Percentiles rank a stretch among this genome's conserved stretches.
Conservation (phyloP, 2,329 filamentous ascomycete species). For the Aspergillus terreus region DNA sequence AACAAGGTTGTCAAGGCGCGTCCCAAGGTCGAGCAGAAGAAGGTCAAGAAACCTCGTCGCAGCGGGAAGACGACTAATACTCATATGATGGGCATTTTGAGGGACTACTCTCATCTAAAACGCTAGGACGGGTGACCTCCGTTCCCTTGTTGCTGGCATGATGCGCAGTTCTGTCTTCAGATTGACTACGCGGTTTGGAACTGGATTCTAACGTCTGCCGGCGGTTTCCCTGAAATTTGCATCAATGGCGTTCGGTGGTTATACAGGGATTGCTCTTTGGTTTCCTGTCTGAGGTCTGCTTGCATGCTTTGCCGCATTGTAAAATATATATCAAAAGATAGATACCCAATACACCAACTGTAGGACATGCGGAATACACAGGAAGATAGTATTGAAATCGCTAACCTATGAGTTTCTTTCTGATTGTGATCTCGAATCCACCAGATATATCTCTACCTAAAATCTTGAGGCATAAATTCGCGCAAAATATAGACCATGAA, state of each 20-base stretch:
- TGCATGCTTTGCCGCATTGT: slow-evolving; percentile 9
- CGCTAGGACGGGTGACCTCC: slow-evolving; percentile 12
- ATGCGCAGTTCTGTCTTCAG: background rate
- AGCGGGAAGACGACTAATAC: slow-evolving; percentile 80
- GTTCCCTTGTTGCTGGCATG: background rate
- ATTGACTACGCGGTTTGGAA: background rate
- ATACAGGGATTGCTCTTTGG: background rate
- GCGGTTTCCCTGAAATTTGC: background rate
- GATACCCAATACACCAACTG: slow-evolving; percentile 8
- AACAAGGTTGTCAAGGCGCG: slow-evolving; percentile 62
- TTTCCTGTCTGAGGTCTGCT: background rate
- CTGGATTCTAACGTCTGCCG: background rate
- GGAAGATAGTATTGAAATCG: too few species aligned
- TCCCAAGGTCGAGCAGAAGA: slow-evolving; percentile 60
- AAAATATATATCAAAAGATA: slow-evolving; percentile 9
- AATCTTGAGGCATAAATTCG: background rate
- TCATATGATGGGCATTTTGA: slow-evolving; percentile 78
- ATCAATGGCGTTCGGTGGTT: slow-evolving; percentile 6
- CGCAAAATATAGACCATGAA: background rate
- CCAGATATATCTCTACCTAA: background rate
- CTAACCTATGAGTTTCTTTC: background rate
- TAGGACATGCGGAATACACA: too few species aligned
- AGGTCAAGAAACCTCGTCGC: slow-evolving; percentile 69
- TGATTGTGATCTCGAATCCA: background rate
- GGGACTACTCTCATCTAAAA: slow-evolving; percentile 62